Conservation (phyloP, 2,329 filamentous ascomycete genomes). For the Helminthosporium solani region DNA sequence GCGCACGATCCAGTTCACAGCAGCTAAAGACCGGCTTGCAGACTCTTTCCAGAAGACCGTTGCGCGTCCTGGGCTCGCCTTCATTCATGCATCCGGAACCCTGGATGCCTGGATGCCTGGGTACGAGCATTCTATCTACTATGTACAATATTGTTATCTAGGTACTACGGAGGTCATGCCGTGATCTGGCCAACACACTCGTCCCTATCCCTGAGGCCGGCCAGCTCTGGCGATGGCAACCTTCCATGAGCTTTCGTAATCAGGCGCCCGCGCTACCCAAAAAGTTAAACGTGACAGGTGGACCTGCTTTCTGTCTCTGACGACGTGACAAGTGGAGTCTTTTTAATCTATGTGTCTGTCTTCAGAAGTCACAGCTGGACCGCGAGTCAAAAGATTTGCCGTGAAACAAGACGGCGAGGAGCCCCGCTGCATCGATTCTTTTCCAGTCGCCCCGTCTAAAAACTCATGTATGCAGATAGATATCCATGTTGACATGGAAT, state of each 20-base stretch:
- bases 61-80: not conserved
- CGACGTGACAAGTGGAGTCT: conserved; percentile 11
- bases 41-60: not conserved
- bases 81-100: too few relatives aligned
- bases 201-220: not conserved
- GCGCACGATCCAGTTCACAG: conserved; percentile 8
- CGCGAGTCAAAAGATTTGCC: conserved; percentile 7
- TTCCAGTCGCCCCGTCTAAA: not conserved
- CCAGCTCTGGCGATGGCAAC: too few relatives aligned
- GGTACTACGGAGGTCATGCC: too few relatives aligned
- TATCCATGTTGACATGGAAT: too few relatives aligned
- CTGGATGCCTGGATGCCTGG: too few relatives aligned
- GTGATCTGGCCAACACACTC: too few relatives aligned
- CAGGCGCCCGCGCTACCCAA: conserved; percentile 3
- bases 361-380: conserved; percentile 1
- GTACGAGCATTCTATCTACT: too few relatives aligned
- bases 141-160: too few relatives aligned
- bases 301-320: conserved; percentile 5
- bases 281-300: conserved; percentile 14
- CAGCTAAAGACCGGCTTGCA: not conserved
- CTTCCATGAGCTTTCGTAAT: not conserved
- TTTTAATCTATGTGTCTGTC: not conserved
- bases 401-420: conserved; percentile 13
- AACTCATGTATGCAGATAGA: too few relatives aligned
- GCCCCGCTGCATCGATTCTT: conserved; percentile 14